Conservation (phyloP, 1,284 basidiomycete genomes). For the Cryptococcus sp. region DNA sequence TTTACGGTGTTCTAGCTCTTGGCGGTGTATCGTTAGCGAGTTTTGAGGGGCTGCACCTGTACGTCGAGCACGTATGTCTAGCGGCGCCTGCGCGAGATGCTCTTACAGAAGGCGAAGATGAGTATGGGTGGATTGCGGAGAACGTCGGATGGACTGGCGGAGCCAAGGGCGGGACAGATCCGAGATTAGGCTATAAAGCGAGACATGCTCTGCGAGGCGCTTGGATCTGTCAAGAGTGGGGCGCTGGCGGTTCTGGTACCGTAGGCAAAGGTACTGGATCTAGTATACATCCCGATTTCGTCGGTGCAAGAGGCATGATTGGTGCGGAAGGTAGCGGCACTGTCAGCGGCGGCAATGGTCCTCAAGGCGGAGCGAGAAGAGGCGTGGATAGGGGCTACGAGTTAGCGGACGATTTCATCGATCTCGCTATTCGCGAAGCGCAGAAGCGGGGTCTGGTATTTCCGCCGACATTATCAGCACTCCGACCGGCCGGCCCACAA, state of each 20-base stretch:
- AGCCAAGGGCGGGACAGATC: slow-evolving; percentile 68
- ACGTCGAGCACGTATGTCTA: slow-evolving; percentile 67
- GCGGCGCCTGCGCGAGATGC: slow-evolving; percentile 51
- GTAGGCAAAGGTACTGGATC: slow-evolving; percentile 25
- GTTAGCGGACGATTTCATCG: slow-evolving; percentile 49
- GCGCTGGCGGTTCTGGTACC: slow-evolving; percentile 56
- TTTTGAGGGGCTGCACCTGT: slow-evolving; percentile 67
- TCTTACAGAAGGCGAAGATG: slow-evolving; percentile 52
- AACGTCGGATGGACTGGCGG: slow-evolving; percentile 74
- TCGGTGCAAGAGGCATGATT: slow-evolving; percentile 34
- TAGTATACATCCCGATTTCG: slow-evolving; percentile 31
- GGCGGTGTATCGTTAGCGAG: slow-evolving; percentile 54
- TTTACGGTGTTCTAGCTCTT: slow-evolving; percentile 35
- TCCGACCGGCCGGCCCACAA: slow-evolving; percentile 22
- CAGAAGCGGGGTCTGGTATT: slow-evolving; percentile 40
- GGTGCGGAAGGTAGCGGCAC: not conserved
- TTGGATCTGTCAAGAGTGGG: slow-evolving; percentile 76
- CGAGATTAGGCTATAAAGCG: slow-evolving; percentile 65
- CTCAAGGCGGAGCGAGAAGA: not conserved
- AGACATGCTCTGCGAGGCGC: slow-evolving; percentile 70
- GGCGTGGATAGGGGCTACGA: slow-evolving; percentile 46
- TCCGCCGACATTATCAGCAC: slow-evolving; percentile 32
- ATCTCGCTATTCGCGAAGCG: slow-evolving; percentile 38
- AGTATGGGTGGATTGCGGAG: slow-evolving; percentile 73
- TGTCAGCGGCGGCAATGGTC: not conserved